Conservation (phyloP, 352 stramenopile species). For the Pythium vanterpoolii region DNA sequence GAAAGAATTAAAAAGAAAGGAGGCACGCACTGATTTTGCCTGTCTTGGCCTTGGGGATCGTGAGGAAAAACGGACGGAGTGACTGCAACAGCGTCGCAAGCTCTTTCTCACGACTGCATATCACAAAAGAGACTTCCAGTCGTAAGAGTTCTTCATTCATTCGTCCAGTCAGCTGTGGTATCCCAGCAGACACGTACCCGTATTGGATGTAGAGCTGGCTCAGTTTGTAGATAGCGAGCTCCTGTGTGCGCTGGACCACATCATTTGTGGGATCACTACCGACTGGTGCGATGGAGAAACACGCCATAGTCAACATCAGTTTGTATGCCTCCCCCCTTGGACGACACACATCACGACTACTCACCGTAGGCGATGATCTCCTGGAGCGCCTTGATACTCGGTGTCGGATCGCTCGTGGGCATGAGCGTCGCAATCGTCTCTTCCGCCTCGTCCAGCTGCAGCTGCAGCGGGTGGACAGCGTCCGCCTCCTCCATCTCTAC, state of each 20-base stretch:
- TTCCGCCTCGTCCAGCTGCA: conserved; percentile 70
- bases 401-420: conserved; percentile 34
- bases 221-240: conserved; percentile 95
- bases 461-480: conserved; percentile 67
- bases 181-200: conserved; percentile 30
- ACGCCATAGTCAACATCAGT: neutral
- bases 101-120: conserved; percentile 67
- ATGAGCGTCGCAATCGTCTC: conserved; percentile 41
- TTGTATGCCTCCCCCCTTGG: neutral
- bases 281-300: conserved; percentile 26
- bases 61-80: conserved; percentile 92
- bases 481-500: conserved; percentile 73
- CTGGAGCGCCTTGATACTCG: conserved; percentile 61
- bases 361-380: conserved; percentile 70
- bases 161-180: neutral
- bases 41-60: conserved; percentile 97
- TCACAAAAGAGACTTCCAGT: neutral
- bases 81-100: conserved; percentile 83
- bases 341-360: neutral
- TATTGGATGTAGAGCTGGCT: conserved; percentile 90
- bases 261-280: conserved; percentile 58
- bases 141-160: neutral
- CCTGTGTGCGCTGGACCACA: conserved; percentile 90
- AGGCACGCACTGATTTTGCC: conserved; percentile 96
- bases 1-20: neutral